Base-by-base conservation (phyloP, 148 eudicot species). In the Beta vulgaris region DNA sequence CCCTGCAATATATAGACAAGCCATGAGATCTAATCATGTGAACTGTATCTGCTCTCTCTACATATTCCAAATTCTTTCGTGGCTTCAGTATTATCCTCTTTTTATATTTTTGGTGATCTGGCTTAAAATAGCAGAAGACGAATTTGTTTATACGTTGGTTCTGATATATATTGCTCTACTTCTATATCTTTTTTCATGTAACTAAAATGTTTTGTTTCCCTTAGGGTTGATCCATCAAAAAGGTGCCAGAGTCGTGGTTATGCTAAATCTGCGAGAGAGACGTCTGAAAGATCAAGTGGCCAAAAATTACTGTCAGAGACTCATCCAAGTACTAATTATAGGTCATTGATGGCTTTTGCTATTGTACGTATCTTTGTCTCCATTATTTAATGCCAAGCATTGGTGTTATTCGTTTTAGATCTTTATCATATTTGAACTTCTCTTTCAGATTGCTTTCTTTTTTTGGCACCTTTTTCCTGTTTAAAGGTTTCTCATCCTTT, bases 291-390 rank as follows among this genome's bases (percentile, higher is more conserved):
- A 76, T 43, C 29, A 69, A 80, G 79, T 59, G 31, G n/a, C 18
- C 79, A 68, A 16, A 82, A 76, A 68, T 58, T 68, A 39, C 55
- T 82, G 58, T 18, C 80, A 23, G 82, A 74, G 62, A 46, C 62
- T 67, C 63, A 44, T 72, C 63, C 81, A n/a, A 78, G 79, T 59
- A 73, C 85, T 64, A 81, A 73, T 60, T 71, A 81, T 68, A 81
- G 69, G 70, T 69, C 85, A 54, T 72, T 81, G 85, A 58, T 72
- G 68, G 31, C 62, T 36, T 83, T 73, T 80, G 76, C 81, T 54
- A 68, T 89, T 78, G 96, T 91, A 91, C 76, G 81, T 78, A 53
- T 66, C 72, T 68, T 70, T 25, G 62, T 76, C 62, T 67, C 62
- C 19, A 21, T 62, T 44, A 3, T 39, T 34, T 59, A 59, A 39